These are phyloP conservation scores for Pichia manshurica DNA, from an alignment of 805 yeast species.

Conservation along the genomic window DNA sequence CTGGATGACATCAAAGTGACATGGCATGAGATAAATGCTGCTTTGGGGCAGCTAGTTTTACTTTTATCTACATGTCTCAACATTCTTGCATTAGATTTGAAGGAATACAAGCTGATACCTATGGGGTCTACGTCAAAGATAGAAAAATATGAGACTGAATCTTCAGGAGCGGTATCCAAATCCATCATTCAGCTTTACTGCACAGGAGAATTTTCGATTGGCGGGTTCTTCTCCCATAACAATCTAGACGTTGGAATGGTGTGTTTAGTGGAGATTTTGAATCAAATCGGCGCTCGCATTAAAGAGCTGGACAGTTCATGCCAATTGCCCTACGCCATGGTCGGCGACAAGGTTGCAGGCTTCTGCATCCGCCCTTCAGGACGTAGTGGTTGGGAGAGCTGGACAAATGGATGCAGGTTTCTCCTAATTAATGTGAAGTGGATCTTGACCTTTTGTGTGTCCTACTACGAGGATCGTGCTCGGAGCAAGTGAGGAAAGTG, in stretches of 20 bases:
- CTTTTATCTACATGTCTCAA: conserved; percentile 59
- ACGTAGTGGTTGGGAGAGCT: conserved; percentile 58
- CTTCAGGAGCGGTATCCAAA: conserved; percentile 26
- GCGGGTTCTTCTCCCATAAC: conserved; percentile 66
- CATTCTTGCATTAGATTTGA: conserved; percentile 48
- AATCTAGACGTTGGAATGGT: conserved; percentile 78
- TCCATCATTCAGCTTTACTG: conserved; percentile 53
- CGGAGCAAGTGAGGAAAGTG: conserved; percentile 4
- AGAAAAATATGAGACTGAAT: conserved; percentile 44
- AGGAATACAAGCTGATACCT: conserved; percentile 64
- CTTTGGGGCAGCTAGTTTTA: conserved; percentile 76
- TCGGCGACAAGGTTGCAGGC: conserved; percentile 69
- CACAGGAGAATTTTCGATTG: conserved; percentile 67
- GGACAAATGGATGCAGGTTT: conserved; percentile 88
- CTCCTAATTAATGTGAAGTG: conserved; percentile 76
- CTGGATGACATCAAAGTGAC: conserved; percentile 56
- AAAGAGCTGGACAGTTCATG: conserved; percentile 45
- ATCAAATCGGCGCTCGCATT: conserved; percentile 42
- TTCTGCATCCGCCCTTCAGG: conserved; percentile 66
- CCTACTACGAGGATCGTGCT: conserved; percentile 17
- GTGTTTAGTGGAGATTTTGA: conserved; percentile 59
- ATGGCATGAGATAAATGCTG: conserved; percentile 90
- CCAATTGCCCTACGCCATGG: conserved; percentile 70
- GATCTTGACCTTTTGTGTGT: conserved; percentile 70
- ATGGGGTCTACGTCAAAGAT: conserved; percentile 81